These are phyloP conservation scores for Saccharomyces pastorianus DNA, from an alignment of 1,139 yeast genomes.

Conservation along the genomic window DNA sequence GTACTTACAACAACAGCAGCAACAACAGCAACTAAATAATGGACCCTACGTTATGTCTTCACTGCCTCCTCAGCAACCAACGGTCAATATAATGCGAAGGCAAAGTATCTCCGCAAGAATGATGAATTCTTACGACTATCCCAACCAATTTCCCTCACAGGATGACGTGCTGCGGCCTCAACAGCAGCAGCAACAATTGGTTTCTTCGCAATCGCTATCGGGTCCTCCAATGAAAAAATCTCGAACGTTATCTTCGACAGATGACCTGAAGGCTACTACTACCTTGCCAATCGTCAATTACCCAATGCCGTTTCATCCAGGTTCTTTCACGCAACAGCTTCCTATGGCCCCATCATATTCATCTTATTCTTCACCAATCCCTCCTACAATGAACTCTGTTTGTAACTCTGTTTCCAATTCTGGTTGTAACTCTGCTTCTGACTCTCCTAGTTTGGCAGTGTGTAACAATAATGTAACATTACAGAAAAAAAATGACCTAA, in stretches of 20 bases:
- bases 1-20: not conserved
- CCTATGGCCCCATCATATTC: not conserved
- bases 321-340: not conserved
- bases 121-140: not conserved
- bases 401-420: not conserved
- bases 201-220: not conserved
- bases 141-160: not conserved
- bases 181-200: not conserved
- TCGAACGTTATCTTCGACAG: not conserved
- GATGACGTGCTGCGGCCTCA: not conserved
- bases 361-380: not conserved
- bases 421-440: too few relatives aligned
- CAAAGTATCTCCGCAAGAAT: not conserved
- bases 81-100: not conserved
- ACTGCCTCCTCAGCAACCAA: not conserved
- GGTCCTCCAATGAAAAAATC: not conserved
- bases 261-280: not conserved
- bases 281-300: not conserved
- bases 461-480: not conserved
- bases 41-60: not conserved
- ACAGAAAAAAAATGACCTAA: not conserved
- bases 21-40: not conserved
- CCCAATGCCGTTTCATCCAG: not conserved
- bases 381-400: not conserved
- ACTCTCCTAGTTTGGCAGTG: not conserved